These are phyloP conservation scores for Colletotrichum shisoi DNA, from an alignment of 2,329 filamentous ascomycete genomes.

Conservation along the genomic window DNA sequence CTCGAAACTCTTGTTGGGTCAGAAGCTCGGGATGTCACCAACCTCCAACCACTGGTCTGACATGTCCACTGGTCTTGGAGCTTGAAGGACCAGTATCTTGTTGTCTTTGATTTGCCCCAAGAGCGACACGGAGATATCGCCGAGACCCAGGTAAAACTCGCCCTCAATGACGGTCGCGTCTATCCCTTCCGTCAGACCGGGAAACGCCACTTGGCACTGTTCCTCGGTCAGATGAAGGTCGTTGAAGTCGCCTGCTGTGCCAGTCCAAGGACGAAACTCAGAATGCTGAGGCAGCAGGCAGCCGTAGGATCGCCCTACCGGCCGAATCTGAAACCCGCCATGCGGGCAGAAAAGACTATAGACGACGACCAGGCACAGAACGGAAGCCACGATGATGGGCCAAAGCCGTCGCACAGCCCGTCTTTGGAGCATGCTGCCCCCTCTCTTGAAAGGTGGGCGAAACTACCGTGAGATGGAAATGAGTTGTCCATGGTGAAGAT, in stretches of 20 bases:
- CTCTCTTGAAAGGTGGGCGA: background rate
- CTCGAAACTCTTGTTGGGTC: conserved; percentile 6
- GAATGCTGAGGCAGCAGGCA: background rate
- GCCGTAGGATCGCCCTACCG: background rate
- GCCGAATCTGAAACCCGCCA: background rate
- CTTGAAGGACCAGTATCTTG: conserved; percentile 56
- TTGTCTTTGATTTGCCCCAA: conserved; percentile 47
- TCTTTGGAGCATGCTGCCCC: conserved; percentile 21
- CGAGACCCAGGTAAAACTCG: conserved; percentile 51
- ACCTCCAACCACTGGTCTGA: conserved; percentile 55
- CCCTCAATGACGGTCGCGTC: conserved; percentile 56
- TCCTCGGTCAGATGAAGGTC: conserved; percentile 53
- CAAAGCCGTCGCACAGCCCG: conserved; percentile 16
- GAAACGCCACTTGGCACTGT: conserved; percentile 57
- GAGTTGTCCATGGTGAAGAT: background rate
- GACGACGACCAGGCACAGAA: conserved; percentile 1
- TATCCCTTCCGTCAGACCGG: conserved; percentile 57
- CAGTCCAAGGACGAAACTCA: background rate
- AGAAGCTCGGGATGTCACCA: background rate
- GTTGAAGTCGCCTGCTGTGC: conserved; percentile 33
- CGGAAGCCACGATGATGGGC: conserved; percentile 12
- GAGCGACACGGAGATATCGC: conserved; percentile 45
- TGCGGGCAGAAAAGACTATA: conserved; percentile 8
- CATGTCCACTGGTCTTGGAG: conserved; percentile 52
- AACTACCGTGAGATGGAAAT: background rate